phyloP scores from a whole-genome alignment of 176 grass and related monocot species.

The Phoenix dactylifera region DNA sequence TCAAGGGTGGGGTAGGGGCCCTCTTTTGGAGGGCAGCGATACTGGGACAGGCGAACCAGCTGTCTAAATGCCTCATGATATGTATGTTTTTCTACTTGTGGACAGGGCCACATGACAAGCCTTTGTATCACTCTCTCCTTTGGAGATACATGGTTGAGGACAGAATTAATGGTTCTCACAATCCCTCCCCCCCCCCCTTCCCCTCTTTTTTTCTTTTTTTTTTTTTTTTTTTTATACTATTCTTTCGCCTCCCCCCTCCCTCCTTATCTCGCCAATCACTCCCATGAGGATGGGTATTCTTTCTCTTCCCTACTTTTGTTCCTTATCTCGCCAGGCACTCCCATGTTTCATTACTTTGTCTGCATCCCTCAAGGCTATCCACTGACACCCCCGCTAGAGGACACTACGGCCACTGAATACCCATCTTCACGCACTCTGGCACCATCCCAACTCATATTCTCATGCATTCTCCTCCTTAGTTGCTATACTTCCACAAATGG shows the following conservation, averaged over 20 bases:
- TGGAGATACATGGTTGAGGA: slow-evolving; percentile 11
- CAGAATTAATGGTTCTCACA: not conserved
- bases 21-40: not conserved
- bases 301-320: not conserved
- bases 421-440: slow-evolving; percentile 27
- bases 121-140: slow-evolving; percentile 3
- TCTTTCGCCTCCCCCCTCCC: slow-evolving; percentile 13
- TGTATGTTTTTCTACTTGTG: slow-evolving; percentile 18
- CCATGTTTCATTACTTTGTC: slow-evolving; percentile 2
- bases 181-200: not conserved
- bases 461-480: too few species aligned
- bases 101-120: slow-evolving; percentile 24
- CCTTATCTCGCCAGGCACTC: not conserved
- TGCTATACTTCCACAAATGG: slow-evolving; percentile 16
- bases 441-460: not conserved
- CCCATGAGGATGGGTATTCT: not conserved
- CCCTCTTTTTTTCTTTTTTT: not conserved
- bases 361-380: not conserved
- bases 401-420: not conserved
- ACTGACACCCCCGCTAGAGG: not conserved
- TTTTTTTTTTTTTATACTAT: not conserved
- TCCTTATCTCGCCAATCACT: not conserved
- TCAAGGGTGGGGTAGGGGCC: not conserved
- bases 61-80: slow-evolving; percentile 22
- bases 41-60: slow-evolving; percentile 6